Conservation (phyloP, 768 basidiomycete genomes). For the Phlegmacium glaucopus region DNA sequence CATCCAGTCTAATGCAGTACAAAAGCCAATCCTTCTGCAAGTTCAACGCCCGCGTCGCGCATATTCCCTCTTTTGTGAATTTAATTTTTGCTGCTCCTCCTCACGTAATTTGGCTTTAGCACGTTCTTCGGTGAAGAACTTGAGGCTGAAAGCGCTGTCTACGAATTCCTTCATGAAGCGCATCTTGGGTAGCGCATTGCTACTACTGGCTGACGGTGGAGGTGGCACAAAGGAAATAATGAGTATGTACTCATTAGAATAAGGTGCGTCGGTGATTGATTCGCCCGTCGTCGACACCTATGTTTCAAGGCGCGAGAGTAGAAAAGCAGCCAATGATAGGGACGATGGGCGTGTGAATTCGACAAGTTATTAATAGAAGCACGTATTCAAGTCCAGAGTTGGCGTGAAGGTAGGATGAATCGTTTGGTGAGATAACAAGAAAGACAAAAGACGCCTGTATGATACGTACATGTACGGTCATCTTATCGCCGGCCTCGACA, state of each 20-base stretch:
- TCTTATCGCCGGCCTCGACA: conserved; percentile 27
- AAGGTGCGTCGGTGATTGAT: conserved; percentile 22
- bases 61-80: not conserved
- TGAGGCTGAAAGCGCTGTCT: conserved; percentile 17
- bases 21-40: not conserved
- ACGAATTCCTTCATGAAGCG: conserved; percentile 27
- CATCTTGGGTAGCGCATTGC: conserved; percentile 17
- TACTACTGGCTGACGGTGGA: not conserved
- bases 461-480: conserved; percentile 29
- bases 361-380: too few relatives aligned
- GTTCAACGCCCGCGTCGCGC: too few relatives aligned
- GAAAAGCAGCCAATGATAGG: too few relatives aligned
- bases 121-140: conserved; percentile 29
- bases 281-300: conserved; percentile 20
- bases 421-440: conserved; percentile 15
- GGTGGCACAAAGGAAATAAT: conserved; percentile 17
- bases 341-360: too few relatives aligned
- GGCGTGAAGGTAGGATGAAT: too few relatives aligned
- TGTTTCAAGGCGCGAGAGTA: too few relatives aligned
- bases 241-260: conserved; percentile 21
- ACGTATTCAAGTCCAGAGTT: too few relatives aligned
- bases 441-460: not conserved
- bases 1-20: too few relatives aligned
- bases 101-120: conserved; percentile 14
- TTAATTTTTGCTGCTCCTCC: not conserved